Base-by-base conservation (phyloP, 2,329 filamentous ascomycete genomes). In the Clonostachys sp. region DNA sequence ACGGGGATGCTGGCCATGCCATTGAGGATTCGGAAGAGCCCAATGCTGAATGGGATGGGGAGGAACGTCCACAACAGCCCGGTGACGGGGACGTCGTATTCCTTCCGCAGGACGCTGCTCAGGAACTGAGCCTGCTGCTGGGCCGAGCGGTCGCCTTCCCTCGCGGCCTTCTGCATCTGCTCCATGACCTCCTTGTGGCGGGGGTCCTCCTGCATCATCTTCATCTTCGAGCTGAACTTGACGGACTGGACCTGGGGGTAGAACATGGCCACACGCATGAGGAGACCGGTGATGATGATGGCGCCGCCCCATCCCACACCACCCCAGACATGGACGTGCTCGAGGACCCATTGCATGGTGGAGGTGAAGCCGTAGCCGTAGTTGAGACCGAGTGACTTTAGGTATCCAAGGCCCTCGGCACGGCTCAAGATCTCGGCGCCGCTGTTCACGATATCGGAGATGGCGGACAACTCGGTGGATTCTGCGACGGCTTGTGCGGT, bases 291-390 rank as follows among this genome's bases (percentile, higher is more conserved):
- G 5, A 76, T 65, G 41, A 85, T 66, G 57, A 96, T 87, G 50
- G 87, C 81, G 2, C 73, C 83, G 75, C 88, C 91, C 94, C 94
- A 97, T 12, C 90, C 89, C 47, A 89, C 67, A 35, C 86, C 89
- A 2, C 66, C 71, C 56, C 78, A 85, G 51, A 96, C 74, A 67
- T 99, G 90, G 39, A 95, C 62, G 61, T 92, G 83, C 72, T 99
- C 94, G 12, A 97, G 70, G 4, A 81, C 18, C 75, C 78, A 91
- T 68, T 96, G 78, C 65, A 94, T 83, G 14, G 81, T 55, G 5
- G 84, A 71, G 0, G 91, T 89, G 6, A 88, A 81, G 14, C 92
- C 92, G 72, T 74, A 91, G 61, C 92, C 91, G 59, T 86, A 97
- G 58, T 97, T 89, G 18, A 99, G 72, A 5, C 94, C 94, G 12